phyloP scores from a whole-genome alignment of 208 protist species.

The Leishmania braziliensis region DNA sequence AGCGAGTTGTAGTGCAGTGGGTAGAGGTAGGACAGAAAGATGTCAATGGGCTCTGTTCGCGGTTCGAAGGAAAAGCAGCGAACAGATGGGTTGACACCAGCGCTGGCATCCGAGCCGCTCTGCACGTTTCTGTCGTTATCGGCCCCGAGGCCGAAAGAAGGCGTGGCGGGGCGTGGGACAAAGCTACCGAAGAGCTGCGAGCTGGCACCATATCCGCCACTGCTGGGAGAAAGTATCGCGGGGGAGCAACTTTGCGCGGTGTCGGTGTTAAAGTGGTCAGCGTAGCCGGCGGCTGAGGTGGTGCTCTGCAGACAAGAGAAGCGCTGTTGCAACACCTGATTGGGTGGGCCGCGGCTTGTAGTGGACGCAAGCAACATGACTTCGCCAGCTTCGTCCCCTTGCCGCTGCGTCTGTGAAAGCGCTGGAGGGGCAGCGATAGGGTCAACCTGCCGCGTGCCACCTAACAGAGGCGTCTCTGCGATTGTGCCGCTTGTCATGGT shows the following conservation, averaged over 20 bases:
- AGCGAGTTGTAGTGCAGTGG: conserved; percentile 91
- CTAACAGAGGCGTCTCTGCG: neutral
- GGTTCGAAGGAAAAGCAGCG: conserved; percentile 60
- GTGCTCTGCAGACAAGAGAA: conserved; percentile 17
- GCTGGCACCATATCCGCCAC: neutral
- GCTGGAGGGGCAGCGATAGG: neutral
- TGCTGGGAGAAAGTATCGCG: neutral
- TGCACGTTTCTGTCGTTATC: neutral
- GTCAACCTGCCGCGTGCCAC: neutral
- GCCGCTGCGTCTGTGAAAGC: neutral
- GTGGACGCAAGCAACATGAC: conserved; percentile 30
- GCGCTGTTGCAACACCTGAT: conserved; percentile 14
- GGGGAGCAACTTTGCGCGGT: conserved; percentile 8
- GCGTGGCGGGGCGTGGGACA: neutral
- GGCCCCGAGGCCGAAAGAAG: neutral
- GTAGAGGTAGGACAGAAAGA: conserved; percentile 90
- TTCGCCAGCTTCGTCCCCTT: conserved; percentile 18
- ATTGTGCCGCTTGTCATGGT: neutral
- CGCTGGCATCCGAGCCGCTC: neutral
- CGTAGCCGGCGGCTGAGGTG: conserved; percentile 9
- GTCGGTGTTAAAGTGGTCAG: conserved; percentile 5
- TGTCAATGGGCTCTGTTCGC: conserved; percentile 73
- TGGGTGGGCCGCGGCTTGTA: neutral
- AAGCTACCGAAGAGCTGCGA: conserved; percentile 17
- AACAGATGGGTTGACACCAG: neutral